These are phyloP conservation scores for Citrus sp. DNA, from an alignment of 345 rosid species.

Conservation along the genomic window DNA sequence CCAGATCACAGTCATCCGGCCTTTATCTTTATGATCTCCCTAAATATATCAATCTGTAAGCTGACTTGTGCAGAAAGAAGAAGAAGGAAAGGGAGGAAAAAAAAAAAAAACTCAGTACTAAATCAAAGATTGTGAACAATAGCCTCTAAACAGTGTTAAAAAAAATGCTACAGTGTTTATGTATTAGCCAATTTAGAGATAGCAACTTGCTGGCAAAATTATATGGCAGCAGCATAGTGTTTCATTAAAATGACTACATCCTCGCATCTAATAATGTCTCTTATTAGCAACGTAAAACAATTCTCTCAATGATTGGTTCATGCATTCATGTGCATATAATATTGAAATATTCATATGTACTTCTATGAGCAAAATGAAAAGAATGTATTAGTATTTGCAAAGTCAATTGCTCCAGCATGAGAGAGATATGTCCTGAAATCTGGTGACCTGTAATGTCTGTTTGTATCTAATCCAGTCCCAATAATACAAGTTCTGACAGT, in stretches of 20 bases:
- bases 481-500: background rate
- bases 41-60: background rate
- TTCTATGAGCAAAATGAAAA: background rate
- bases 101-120: background rate
- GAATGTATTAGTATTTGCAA: background rate
- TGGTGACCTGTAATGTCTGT: background rate
- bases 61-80: background rate
- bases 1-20: background rate
- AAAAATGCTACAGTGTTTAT: background rate
- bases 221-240: background rate
- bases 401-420: slow-evolving; percentile 1
- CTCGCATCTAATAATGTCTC: background rate
- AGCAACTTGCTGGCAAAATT: slow-evolving; percentile 15
- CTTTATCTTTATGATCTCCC: background rate
- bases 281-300: background rate
- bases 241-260: background rate
- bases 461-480: background rate
- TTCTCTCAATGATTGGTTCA: background rate
- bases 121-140: background rate
- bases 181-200: slow-evolving; percentile 1
- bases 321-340: background rate
- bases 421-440: background rate
- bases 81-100: too few species aligned
- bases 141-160: background rate
- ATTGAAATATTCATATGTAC: background rate